Evolutionary conservation across 305 asterid genomes (phyloP), one percentile per base, ranked within the genome.

Genomic region (Rubia peregrina): DNA sequence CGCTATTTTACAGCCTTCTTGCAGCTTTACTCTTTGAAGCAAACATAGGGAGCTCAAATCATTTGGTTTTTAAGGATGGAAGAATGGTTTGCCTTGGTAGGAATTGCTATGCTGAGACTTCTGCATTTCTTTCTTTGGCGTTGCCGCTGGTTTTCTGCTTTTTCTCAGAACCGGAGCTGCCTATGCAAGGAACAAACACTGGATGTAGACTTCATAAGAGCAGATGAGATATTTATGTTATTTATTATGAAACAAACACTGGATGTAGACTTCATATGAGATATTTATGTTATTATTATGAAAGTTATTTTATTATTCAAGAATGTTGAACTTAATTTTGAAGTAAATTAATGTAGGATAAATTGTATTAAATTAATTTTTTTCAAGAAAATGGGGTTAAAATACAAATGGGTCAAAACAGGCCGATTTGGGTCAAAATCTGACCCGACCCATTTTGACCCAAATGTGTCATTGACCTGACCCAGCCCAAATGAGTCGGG

Each of bases 1-100:
- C 93, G 41, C 80, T 85, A 61, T 80, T 87, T 71, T 89, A 83
- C 46, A 89, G 93, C 24, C 84, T 76, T 74, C 84, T 84, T 62
- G 93, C 93, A 43, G 87, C 85, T 49, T 53, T 80, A 51, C 63
- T 79, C 38, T 82, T 87, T 5, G 89, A 87, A 69, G 81, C 83
- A 21, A 84, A 84, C 79, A 79, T 85, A 64, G 83, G 76, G 68
- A 75, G 70, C 55, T 72, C 86, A 49, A 76, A 75, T 67, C 70
- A 72, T 44, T 63, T 61, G 53, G 77, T 73, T 56, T 69, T 67
- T 4, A 72, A 66, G 19, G 86, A 81, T 63, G 88, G 83, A 61
- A 78, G 85, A 61, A 78, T 7, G 77, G 88, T 85, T 5, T 87
- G 96, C 83, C 67, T 78, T 9, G 96, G 94, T 40, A 73, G 78